These are phyloP conservation scores for Solanum tarijense DNA, from an alignment of 257 asterid species.

Conservation along the genomic window DNA sequence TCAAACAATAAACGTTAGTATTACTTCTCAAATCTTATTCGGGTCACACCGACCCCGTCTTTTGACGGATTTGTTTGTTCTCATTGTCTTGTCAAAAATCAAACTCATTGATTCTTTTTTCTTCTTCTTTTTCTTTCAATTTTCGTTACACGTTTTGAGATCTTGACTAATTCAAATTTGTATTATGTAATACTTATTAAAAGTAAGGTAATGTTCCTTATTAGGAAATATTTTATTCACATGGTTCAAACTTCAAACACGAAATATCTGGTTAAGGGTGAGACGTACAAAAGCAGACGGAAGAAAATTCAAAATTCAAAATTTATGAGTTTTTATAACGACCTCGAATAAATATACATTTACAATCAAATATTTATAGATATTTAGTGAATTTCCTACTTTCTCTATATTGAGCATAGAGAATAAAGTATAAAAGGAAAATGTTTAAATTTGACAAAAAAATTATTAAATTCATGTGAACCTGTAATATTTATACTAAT, in stretches of 20 bases:
- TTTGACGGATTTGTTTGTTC: not conserved
- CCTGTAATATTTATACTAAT: not conserved
- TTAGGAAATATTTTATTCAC: not conserved
- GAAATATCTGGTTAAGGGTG: not conserved
- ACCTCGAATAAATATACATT: not conserved
- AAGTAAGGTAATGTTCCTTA: not conserved
- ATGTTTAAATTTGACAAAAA: not conserved
- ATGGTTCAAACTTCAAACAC: rapidly evolving
- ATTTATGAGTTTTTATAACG: not conserved
- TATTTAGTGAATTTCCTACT: not conserved
- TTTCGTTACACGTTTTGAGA: not conserved
- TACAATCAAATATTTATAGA: not conserved
- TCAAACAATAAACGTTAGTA: not conserved
- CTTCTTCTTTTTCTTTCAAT: not conserved
- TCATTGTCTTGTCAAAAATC: not conserved
- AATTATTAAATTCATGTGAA: not conserved
- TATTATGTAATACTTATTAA: rapidly evolving
- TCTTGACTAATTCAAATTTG: not conserved
- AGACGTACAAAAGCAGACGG: not conserved
- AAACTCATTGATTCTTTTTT: not conserved
- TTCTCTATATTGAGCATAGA: not conserved
- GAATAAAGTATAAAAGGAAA: not conserved
- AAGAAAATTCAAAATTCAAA: not conserved
- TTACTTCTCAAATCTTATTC: not conserved
- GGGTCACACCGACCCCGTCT: not conserved